These are phyloP conservation scores for Tilletia setariae DNA, from an alignment of 1,284 basidiomycete genomes.

Conservation along the genomic window DNA sequence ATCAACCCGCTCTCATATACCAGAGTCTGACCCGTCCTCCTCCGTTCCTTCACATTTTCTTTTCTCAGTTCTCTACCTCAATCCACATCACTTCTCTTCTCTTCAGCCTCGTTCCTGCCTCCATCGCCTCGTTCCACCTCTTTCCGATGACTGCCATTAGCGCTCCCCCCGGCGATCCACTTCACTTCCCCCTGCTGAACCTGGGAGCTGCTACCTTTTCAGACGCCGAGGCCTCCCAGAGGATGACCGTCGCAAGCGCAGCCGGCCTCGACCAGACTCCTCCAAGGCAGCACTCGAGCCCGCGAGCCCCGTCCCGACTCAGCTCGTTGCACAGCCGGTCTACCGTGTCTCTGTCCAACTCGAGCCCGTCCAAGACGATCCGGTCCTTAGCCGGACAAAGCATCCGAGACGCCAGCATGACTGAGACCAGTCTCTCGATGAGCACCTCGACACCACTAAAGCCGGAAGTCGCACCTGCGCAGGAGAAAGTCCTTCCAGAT, in stretches of 20 bases:
- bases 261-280: not conserved
- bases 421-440: not conserved
- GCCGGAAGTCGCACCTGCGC: not conserved
- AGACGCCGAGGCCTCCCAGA: not conserved
- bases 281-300: not conserved
- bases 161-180: conserved; percentile 1
- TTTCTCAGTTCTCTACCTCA: no score
- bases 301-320: not conserved
- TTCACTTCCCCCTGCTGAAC: conserved; percentile 8
- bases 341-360: not conserved
- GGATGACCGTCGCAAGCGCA: not conserved
- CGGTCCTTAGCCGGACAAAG: not conserved
- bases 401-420: not conserved
- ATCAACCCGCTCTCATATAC: no score
- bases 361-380: not conserved
- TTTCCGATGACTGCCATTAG: conserved; percentile 4
- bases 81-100: no score
- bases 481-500: not conserved
- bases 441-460: not conserved
- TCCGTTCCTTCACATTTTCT: no score
- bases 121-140: no score
- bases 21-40: no score
- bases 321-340: conserved; percentile 14
- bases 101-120: no score
- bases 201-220: not conserved